Percentiles rank a stretch among this genome's conserved stretches.
These are phyloP conservation scores for Triadica sebifera DNA, from an alignment of 345 rosid genomes.

Conservation along the genomic window DNA sequence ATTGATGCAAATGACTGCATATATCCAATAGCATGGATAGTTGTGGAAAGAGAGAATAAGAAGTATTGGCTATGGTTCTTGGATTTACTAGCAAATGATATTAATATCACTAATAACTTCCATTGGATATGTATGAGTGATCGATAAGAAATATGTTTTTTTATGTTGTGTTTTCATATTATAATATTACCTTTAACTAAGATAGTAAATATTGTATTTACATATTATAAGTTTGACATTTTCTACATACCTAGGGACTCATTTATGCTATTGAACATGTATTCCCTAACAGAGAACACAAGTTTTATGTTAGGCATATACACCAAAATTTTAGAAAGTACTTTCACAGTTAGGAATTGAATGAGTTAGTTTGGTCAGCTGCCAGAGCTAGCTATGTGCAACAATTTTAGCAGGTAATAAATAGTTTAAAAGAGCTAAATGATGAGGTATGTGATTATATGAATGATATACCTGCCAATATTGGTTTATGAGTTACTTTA, in stretches of 20 bases:
- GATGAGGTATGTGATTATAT: background rate
- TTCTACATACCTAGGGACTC: background rate
- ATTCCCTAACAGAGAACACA: background rate
- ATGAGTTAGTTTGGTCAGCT: background rate
- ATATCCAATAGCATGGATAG: background rate
- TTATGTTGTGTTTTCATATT: no score
- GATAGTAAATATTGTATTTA: no score
- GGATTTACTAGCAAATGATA: background rate
- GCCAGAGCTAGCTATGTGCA: background rate
- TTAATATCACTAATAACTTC: no score
- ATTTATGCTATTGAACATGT: background rate
- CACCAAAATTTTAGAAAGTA: no score
- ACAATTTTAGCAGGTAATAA: no score
- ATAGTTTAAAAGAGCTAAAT: no score
- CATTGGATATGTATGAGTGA: background rate
- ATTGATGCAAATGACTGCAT: background rate
- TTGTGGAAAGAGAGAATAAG: background rate
- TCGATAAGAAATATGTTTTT: background rate
- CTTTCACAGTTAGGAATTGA: no score
- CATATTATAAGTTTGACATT: no score
- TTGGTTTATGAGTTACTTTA: background rate
- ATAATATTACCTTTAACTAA: no score
- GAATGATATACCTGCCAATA: background rate
- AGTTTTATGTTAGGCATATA: background rate
- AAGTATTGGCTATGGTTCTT: background rate